Base-by-base conservation (phyloP, 768 basidiomycete genomes). In the Russula earlei region DNA sequence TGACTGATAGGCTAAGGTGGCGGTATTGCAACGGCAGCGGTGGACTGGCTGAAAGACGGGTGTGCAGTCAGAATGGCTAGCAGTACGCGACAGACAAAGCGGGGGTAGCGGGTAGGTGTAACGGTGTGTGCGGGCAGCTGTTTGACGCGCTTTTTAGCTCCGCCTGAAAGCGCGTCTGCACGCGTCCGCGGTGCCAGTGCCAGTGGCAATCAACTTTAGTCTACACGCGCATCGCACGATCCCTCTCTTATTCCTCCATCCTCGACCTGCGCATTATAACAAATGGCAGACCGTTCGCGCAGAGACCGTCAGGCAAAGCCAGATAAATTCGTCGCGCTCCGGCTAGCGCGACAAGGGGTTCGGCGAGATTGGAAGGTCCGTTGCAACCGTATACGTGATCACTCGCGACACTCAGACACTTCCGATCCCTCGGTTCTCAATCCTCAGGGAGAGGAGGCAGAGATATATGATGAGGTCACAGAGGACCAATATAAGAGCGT, bases 401-500 rank as follows among this genome's bases (percentile, higher is more conserved):
- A 33, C 37, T 57, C 38, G 50, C 50, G 56, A 19, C 10, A 5
- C 40, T 38, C 52, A 45, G 49, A 56, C 24, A 22, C 45, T 38
- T 10, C 44, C n/a, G 36, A 54, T 22, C 38, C 51, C 43, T 58
- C 27, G n/a, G n/a, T n/a, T n/a, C 22, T 56, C 22, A 55, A 17
- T 24, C 17, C 11, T 34, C 49, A 69, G n/a, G 75, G 79, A 42
- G 76, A 85, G 33, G 87, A 91, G 37, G 76, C 73, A 17, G 74
- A 77, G 15, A 72, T 98, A 12, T 98, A 94, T 66, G 92, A 96
- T 63, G 87, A 90, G 64, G 87, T 98, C 15, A 79, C 84, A 0
- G 94, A 96, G 53, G 89, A 89, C 10, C 84, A 92, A 63, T 99
- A 98, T 69, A 81, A 78, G 62, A 75, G 77, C 19, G 87, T 99